These are phyloP conservation scores for Eucalyptus pauciflora DNA, from an alignment of 345 rosid species.

Conservation along the genomic window DNA sequence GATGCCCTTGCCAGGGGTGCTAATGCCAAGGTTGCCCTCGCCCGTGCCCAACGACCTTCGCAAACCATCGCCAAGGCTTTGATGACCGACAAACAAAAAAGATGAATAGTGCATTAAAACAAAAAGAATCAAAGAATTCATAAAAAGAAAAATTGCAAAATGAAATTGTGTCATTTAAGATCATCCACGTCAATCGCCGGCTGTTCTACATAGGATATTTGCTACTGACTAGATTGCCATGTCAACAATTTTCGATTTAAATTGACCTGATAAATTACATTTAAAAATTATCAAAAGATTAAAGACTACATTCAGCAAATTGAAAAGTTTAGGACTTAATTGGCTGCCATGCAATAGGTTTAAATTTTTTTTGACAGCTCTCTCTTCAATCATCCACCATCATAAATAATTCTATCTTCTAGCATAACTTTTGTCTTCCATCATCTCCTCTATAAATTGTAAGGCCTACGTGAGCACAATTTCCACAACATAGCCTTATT, in stretches of 20 bases:
- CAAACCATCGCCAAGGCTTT: not conserved
- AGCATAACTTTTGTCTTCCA: not conserved
- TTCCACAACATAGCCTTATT: not conserved
- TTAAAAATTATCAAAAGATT: not conserved
- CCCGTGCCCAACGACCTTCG: fast-evolving
- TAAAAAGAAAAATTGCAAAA: not conserved
- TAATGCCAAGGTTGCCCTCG: not conserved
- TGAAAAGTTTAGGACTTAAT: not conserved
- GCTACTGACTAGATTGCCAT: fast-evolving
- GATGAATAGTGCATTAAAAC: not conserved
- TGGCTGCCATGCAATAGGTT: not conserved
- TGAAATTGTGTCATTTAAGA: not conserved
- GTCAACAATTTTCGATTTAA: not conserved
- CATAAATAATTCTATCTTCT: not conserved
- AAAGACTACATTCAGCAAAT: not conserved
- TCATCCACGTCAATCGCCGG: fast-evolving
- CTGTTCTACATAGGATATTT: not conserved
- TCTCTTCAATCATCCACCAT: not conserved
- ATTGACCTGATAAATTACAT: not conserved
- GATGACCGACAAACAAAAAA: not conserved
- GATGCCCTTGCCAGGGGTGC: not conserved
- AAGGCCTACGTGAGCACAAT: not conserved
- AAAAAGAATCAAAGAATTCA: not conserved
- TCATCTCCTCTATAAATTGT: not conserved
- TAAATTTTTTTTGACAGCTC: not conserved